phyloP scores from a whole-genome alignment of 1,284 basidiomycete species.

The Boletus holoroseus region DNA sequence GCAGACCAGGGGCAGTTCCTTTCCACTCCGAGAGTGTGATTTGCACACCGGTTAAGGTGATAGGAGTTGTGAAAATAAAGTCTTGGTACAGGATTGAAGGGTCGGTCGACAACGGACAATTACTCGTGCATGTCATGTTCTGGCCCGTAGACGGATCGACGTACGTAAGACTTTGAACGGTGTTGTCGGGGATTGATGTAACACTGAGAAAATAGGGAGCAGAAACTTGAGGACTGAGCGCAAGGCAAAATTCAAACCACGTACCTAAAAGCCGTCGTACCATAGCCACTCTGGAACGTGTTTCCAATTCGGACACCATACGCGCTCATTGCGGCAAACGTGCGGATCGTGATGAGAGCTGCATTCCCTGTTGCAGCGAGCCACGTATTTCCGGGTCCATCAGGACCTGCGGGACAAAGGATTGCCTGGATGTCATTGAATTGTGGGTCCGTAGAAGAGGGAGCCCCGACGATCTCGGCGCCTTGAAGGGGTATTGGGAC shows the following conservation, averaged over 20 bases:
- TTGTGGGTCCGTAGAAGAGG: conserved; percentile 57
- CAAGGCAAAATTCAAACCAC: conserved; percentile 21
- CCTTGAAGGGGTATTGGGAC: conserved; percentile 76
- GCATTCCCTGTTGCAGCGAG: conserved; percentile 68
- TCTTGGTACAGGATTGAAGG: conserved; percentile 80
- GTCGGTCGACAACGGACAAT: conserved; percentile 73
- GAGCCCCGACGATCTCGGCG: conserved; percentile 65
- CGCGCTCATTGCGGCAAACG: conserved; percentile 66
- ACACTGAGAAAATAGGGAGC: conserved; percentile 44
- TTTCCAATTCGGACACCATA: conserved; percentile 87
- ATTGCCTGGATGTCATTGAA: conserved; percentile 72
- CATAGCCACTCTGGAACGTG: conserved; percentile 74
- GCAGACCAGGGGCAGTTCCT: conserved; percentile 77
- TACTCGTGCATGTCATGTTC: conserved; percentile 64
- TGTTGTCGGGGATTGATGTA: conserved; percentile 85
- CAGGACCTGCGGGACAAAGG: conserved; percentile 76
- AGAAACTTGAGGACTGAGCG: not conserved
- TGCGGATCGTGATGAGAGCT: conserved; percentile 70
- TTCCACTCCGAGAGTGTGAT: conserved; percentile 75
- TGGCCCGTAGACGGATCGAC: conserved; percentile 71
- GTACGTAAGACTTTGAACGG: conserved; percentile 70
- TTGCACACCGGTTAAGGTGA: conserved; percentile 75
- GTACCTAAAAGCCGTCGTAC: conserved; percentile 83
- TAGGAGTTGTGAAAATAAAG: conserved; percentile 68
- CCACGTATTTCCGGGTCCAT: conserved; percentile 83